Evolutionary conservation across 192 early-diverging fungal genomes (phyloP).

Genomic region (Dispira simplex): DNA sequence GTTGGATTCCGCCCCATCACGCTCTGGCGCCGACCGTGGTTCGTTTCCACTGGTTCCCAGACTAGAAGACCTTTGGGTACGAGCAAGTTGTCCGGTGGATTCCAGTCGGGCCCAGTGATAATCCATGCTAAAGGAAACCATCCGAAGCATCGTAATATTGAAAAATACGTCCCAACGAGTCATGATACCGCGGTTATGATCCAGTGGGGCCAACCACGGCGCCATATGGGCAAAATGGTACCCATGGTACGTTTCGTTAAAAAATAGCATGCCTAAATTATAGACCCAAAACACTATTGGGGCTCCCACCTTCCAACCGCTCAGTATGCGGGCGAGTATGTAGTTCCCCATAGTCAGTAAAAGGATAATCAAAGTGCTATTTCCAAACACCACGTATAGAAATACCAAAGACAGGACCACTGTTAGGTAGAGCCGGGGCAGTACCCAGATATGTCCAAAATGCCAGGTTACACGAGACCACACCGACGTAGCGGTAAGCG

Average conservation of each 20-base stretch:
- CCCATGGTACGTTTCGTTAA: conserved; percentile 58
- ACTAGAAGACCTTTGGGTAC: background rate
- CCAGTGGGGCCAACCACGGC: conserved; percentile 44
- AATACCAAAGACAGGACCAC: conserved; percentile 42
- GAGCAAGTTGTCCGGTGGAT: too few relatives aligned
- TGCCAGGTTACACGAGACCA: background rate
- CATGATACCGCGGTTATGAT: conserved; percentile 50
- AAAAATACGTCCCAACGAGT: conserved; percentile 79
- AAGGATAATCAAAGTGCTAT: conserved; percentile 62
- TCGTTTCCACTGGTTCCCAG: background rate
- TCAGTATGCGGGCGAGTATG: conserved; percentile 33
- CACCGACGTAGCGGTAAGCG: conserved; percentile 5
- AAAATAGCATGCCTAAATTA: conserved; percentile 63
- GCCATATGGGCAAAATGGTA: conserved; percentile 44
- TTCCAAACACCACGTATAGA: conserved; percentile 50
- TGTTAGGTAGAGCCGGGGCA: conserved; percentile 35
- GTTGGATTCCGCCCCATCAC: background rate
- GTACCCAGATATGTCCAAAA: background rate
- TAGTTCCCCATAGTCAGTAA: conserved; percentile 49
- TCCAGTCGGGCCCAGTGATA: conserved; percentile 55
- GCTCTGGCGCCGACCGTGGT: background rate
- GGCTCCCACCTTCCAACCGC: conserved; percentile 29
- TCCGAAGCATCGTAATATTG: conserved; percentile 76
- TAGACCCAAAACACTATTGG: conserved; percentile 68
- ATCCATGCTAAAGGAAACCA: conserved; percentile 91